These are phyloP conservation scores for Mortierella sp. DNA, from an alignment of 371 early-diverging fungal species.

Conservation along the genomic window DNA sequence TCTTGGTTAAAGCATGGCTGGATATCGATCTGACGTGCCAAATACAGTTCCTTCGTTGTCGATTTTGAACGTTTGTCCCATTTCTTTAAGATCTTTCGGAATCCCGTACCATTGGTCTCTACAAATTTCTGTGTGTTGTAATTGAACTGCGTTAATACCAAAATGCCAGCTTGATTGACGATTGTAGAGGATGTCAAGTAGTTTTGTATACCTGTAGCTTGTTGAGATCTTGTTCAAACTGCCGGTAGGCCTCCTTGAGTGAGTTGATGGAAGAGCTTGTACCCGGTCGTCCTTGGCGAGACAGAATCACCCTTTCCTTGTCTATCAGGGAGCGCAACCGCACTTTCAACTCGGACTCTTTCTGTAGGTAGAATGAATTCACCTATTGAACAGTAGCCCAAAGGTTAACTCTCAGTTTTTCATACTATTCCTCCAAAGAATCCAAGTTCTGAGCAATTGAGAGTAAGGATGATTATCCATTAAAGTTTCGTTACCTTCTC, in stretches of 20 bases:
- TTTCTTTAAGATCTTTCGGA: constrained; percentile 97
- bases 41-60: constrained; percentile 94
- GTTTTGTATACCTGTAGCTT: constrained; percentile 84
- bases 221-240: constrained; percentile 92
- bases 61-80: constrained; percentile 98
- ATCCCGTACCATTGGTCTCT: constrained; percentile 95
- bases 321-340: constrained; percentile 80
- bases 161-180: background rate
- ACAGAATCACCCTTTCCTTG: constrained; percentile 83
- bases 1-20: constrained; percentile 97
- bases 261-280: constrained; percentile 72
- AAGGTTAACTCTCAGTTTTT: background rate
- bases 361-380: constrained; percentile 85
- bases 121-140: constrained; percentile 86
- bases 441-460: background rate
- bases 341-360: constrained; percentile 84
- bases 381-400: constrained; percentile 60
- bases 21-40: constrained; percentile 93
- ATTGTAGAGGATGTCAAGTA: background rate
- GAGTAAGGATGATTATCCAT: background rate
- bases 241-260: constrained; percentile 89
- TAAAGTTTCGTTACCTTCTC: constrained; percentile 69
- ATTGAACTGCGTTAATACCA: background rate
- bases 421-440: background rate
- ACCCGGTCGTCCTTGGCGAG: constrained; percentile 66